phyloP scores from a whole-genome alignment of 2,329 filamentous ascomycete species.

The Emericellopsis cladophorae region DNA sequence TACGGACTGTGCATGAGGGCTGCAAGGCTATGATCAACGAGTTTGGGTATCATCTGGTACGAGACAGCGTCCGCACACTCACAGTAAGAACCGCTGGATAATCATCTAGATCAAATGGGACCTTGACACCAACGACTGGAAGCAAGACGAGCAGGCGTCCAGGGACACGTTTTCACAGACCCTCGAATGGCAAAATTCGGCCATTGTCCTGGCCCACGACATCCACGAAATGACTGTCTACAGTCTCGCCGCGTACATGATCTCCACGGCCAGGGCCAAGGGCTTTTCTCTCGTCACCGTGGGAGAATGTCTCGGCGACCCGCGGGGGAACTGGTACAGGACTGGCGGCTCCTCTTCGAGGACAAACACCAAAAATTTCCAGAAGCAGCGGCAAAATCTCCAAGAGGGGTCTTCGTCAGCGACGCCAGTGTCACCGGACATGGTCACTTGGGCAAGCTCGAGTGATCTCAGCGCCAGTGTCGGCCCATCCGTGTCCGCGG shows the following conservation, averaged over 20 bases:
- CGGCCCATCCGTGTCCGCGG: too few species aligned
- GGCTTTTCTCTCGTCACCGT: constrained; percentile 38
- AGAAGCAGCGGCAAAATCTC: too few species aligned
- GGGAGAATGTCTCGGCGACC: constrained; percentile 43
- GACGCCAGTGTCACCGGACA: too few species aligned
- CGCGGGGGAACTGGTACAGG: constrained; percentile 36
- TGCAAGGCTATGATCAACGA: constrained; percentile 20
- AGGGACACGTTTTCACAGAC: constrained; percentile 17
- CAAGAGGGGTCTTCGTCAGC: too few species aligned
- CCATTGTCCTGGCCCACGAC: constrained; percentile 39
- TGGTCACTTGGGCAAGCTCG: too few species aligned
- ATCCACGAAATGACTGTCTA: constrained; percentile 33
- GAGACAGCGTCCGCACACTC: neutral
- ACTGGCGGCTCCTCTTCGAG: too few species aligned
- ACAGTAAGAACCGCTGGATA: neutral
- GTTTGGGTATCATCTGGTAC: constrained; percentile 40
- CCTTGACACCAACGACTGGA: constrained; percentile 49
- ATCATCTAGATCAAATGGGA: constrained; percentile 27
- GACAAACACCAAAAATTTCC: too few species aligned
- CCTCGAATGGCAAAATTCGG: constrained; percentile 8
- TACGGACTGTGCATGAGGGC: constrained; percentile 28
- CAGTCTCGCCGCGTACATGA: constrained; percentile 28
- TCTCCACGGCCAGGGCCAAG: constrained; percentile 21
- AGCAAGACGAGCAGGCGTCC: constrained; percentile 32
- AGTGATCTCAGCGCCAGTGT: too few species aligned